Evolutionary conservation across 2,329 filamentous ascomycete species (phyloP), one percentile per base, ranked within the genome.

Genomic region (Ophiocordyceps polyrhachis-furcata): DNA sequence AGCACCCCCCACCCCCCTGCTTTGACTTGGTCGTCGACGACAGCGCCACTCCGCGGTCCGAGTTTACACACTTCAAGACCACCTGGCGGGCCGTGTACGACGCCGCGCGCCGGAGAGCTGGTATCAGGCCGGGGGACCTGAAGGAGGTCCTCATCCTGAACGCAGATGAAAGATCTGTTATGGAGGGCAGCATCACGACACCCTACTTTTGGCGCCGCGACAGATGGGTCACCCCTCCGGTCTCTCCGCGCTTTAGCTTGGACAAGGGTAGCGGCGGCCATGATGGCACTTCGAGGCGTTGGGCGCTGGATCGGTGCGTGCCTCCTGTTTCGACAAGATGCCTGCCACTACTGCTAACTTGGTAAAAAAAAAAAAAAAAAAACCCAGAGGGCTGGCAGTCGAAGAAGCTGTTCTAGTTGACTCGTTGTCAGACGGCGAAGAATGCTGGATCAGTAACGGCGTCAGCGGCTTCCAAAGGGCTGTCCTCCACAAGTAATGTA

Each of bases 361-460:
- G 17, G 6, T 23, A 6, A 12, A 15, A 15, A 20, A 41, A 15
- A 3, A 20, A 7, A 29, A 74, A 12, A 15, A 15, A 20, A 41
- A 15, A 3, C 19, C 5, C 20, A 74, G 70, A 47, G 64, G 62
- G 0, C 63, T 91, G 41, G 87, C 74, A 44, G 66, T 70, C 28
- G 83, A 93, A 55, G 72, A 77, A 49, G 60, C 65, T 3, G 66
- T 94, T 15, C 59, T 59, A n/a, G 66, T 66, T 2, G 63, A 69
- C 13, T 77, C 77, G 7, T 59, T 94, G 13, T 56, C 68, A 4
- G 69, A 84, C 50, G 83, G 80, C 1, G 88, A 95, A 59, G 70
- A 79, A 44, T 82, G 88, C 49, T 93, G 86, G 83, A 64, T 95
- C 44, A 94, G 87, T 59, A 95, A 89, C 59, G 87, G 83, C 0